phyloP scores from a whole-genome alignment of 805 yeast genomes.

The Zygoascus flipseniorum region DNA sequence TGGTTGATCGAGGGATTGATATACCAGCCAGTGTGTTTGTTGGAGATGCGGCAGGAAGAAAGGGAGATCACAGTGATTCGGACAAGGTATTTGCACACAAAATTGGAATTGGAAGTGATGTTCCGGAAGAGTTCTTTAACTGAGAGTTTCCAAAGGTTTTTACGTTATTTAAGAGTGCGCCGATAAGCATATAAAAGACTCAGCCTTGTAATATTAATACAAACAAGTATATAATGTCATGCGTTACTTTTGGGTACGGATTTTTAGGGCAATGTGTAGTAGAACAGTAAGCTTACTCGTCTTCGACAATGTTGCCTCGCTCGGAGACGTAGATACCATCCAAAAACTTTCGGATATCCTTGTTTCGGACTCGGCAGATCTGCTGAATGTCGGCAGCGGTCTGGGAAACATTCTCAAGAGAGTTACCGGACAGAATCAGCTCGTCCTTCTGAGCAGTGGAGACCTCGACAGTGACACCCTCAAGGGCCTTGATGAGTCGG shows the following conservation, averaged over 20 bases:
- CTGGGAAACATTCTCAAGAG: constrained; percentile 95
- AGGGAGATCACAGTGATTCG: constrained; percentile 67
- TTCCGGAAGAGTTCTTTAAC: constrained; percentile 64
- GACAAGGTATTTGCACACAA: constrained; percentile 63
- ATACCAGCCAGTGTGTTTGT: constrained; percentile 49
- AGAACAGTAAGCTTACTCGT: constrained; percentile 21
- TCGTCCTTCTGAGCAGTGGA: constrained; percentile 90
- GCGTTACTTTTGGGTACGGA: background rate
- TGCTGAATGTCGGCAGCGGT: constrained; percentile 98
- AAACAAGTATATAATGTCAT: background rate
- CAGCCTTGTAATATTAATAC: background rate
- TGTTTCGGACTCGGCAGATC: constrained; percentile 97
- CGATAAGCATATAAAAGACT: too few species aligned
- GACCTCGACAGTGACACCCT: constrained; percentile 81
- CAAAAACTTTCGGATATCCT: constrained; percentile 99
- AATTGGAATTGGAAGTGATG: constrained; percentile 43
- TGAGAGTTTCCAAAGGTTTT: too few species aligned
- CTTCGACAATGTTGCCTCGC: constrained; percentile 80
- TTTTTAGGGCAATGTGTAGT: background rate
- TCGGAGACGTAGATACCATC: constrained; percentile 99
- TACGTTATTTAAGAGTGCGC: too few species aligned
- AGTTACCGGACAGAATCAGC: constrained; percentile 87
- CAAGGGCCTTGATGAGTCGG: constrained; percentile 76
- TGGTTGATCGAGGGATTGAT: constrained; percentile 29
- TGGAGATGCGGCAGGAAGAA: constrained; percentile 97